Evolutionary conservation across 192 early-diverging fungal species (phyloP), one percentile per base, ranked within the genome.

Genomic region (Coemansia sp.): DNA sequence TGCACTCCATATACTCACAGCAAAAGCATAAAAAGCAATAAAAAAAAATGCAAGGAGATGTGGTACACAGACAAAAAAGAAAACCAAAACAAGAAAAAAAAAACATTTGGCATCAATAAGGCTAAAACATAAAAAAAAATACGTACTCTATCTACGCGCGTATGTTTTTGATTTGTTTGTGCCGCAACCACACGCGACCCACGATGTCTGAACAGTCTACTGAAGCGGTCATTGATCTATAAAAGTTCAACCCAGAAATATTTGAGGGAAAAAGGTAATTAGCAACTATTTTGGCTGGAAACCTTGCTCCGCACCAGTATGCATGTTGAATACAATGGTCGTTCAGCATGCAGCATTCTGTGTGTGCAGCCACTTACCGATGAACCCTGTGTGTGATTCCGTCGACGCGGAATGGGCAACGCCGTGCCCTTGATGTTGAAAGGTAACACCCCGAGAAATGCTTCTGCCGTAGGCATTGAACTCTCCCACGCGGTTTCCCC

Each of bases 221-320:
- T 75, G 63, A 80, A 74, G 19, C 78, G 72, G 72, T 75, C 72
- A 64, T 75, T 72, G 30, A 75, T 68, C 75, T 78, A 78, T 55
- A 30, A 17, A 17, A 46, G 3, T 46, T 46, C 39, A 17, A 46
- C 14, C 20, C 21, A 42, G n/a, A 56, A 30, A 56, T 31, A 14
- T 23, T 19, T 11, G 30, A 42, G 60, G 23, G 52, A 59, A 57
- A 21, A 21, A 5, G 56, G 6, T 32, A n/a, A n/a, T 29, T 17
- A n/a, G 57, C 32, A 36, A 11, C 20, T 59, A 9, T 39, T 31
- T 22, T 4, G 25, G 1, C 4, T 42, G 39, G 11, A 5, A 5
- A 31, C 53, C 22, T 27, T 46, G 24, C 17, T 23, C 54, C 46
- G 21, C 33, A 54, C 55, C 17, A 27, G 42, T 39, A 4, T 8